phyloP scores from a whole-genome alignment of 257 asterid species.

The Solanum corneliomulleri region DNA sequence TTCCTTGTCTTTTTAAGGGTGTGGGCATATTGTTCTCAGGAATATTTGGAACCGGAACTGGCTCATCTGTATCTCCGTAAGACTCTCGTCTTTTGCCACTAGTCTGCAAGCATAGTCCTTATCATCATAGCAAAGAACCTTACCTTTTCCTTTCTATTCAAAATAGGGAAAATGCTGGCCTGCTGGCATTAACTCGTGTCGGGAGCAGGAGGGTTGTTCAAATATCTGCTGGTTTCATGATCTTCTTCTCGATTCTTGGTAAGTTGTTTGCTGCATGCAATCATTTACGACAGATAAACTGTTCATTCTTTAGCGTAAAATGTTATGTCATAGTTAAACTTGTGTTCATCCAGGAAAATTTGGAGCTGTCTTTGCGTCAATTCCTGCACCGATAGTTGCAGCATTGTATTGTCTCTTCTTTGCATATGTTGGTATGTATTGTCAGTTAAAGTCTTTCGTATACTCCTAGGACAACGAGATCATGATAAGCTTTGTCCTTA shows the following conservation, averaged over 20 bases:
- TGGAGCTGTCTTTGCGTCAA: constrained; percentile 95
- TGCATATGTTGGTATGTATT: constrained; percentile 78
- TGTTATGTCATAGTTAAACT: not conserved
- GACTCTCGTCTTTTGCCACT: not conserved
- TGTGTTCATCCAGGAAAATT: constrained; percentile 52
- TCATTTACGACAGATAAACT: not conserved
- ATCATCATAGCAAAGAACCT: not conserved
- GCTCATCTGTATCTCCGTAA: constrained; percentile 90
- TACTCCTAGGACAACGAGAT: not conserved
- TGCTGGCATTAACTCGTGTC: constrained; percentile 75
- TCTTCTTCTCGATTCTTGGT: constrained; percentile 89
- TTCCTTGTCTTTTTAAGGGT: constrained; percentile 36
- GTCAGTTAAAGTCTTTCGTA: not conserved
- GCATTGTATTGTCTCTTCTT: constrained; percentile 85
- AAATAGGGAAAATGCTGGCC: constrained; percentile 86
- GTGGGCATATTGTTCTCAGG: constrained; percentile 71
- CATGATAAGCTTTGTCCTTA: not conserved
- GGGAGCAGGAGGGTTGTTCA: constrained; percentile 94
- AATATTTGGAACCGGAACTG: constrained; percentile 80
- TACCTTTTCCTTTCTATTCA: not conserved
- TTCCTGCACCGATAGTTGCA: constrained; percentile 86
- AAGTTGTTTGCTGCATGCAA: not conserved
- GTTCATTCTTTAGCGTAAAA: not conserved
- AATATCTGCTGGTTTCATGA: constrained; percentile 94
- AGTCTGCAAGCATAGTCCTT: not conserved